Base-by-base conservation (phyloP, 163 green algal species). In the Trebouxiophyceae sp. region DNA sequence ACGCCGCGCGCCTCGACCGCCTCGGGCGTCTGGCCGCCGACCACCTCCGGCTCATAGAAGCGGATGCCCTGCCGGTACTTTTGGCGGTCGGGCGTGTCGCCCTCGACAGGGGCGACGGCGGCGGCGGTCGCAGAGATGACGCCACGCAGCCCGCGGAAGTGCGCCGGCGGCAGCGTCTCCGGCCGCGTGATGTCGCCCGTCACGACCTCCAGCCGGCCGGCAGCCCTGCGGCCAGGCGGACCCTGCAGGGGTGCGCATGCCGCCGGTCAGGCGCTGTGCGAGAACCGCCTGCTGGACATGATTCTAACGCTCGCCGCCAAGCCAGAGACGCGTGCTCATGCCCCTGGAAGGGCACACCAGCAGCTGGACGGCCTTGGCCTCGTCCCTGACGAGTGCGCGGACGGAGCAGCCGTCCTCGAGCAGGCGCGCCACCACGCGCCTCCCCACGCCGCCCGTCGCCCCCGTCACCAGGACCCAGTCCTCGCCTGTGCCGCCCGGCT, bases 11-110 rank as follows among this genome's bases (percentile, higher is more conserved):
- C 71, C 44, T 83, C 68, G 24, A 86, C 70, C 24, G 72, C 68
- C 75, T 92, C 81, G 1, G 88, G 86, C 0, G 84, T 93, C 71
- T 93, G n/a, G 39, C 39, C 81, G 2, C 76, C 82, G 29, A 63
- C 78, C 16, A 95, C 78, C 72, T 89, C 69, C 2, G 88, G 84
- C 62, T 95, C 82, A 45, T 84, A 94, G 57, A 96, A 95, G 66
- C 92, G 90, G 77, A 95, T 94, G 63, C 88, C 82, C 76, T 95
- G 88, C 44, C 84, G 82, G 70, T 97, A 96, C 77, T 96, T 96
- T 28, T 62, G 30, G 2, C 90, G 69, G 67, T 89, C 79, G 0
- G 39, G 55, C 8, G 78, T 88, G 75, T 96, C 90, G 0, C 90
- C 90, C 72, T 96, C 90, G 77, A 95, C 95, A 39, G 90, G 90